Evolutionary conservation across 2,329 filamentous ascomycete genomes (phyloP).

Genomic region (Botrytis galanthina): DNA sequence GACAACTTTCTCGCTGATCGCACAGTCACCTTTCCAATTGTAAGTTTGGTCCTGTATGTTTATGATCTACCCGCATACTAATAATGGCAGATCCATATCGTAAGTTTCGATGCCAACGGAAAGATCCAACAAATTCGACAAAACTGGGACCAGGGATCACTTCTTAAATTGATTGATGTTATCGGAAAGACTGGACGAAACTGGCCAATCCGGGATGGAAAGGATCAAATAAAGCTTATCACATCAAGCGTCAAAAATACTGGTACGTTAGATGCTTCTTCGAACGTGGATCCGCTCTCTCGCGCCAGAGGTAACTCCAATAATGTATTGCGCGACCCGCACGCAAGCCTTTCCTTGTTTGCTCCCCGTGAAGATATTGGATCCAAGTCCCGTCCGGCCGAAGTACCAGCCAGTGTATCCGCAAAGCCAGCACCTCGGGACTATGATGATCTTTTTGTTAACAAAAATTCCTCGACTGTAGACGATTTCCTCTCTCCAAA

Average conservation of each 20-base stretch:
- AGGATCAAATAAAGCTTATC: slow-evolving; percentile 79
- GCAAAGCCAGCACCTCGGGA: slow-evolving; percentile 68
- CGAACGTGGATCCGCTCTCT: slow-evolving; percentile 39
- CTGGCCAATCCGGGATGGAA: slow-evolving; percentile 90
- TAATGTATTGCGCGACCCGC: slow-evolving; percentile 59
- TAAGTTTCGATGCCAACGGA: slow-evolving; percentile 72
- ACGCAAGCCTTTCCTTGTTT: slow-evolving; percentile 74
- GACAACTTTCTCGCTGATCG: slow-evolving; percentile 91
- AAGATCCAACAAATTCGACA: slow-evolving; percentile 86
- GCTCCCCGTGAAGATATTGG: slow-evolving; percentile 64
- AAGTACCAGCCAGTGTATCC: slow-evolving; percentile 62
- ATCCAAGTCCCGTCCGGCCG: slow-evolving; percentile 46
- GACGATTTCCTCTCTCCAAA: slow-evolving; percentile 37
- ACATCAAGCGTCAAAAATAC: slow-evolving; percentile 55
- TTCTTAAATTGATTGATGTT: slow-evolving; percentile 89
- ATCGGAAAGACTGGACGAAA: slow-evolving; percentile 88
- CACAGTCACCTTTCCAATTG: slow-evolving; percentile 74
- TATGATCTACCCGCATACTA: slow-evolving; percentile 16
- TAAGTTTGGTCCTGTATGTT: slow-evolving; percentile 48
- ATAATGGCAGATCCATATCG: slow-evolving; percentile 71
- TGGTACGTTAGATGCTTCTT: slow-evolving; percentile 39
- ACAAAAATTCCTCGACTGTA: slow-evolving; percentile 38
- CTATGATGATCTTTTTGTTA: slow-evolving; percentile 67
- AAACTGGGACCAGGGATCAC: slow-evolving; percentile 91
- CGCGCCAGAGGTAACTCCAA: slow-evolving; percentile 53